Conservation (phyloP, 2,329 filamentous ascomycete genomes). For the Pseudogymnoascus sp. region DNA sequence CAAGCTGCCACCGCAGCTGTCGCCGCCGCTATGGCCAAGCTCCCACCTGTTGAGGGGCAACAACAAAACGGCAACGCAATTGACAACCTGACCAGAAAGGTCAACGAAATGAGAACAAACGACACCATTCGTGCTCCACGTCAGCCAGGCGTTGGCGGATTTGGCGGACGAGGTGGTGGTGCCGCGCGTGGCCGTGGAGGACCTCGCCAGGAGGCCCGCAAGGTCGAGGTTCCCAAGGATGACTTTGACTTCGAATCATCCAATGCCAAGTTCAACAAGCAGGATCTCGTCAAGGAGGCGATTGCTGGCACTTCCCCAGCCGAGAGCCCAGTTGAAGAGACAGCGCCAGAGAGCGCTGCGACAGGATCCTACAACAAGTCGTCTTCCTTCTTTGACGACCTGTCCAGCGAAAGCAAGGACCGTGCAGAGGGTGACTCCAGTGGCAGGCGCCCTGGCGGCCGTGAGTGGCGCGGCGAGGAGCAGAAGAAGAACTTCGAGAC, state of each 20-base stretch:
- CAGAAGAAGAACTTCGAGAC: slow-evolving; percentile 96
- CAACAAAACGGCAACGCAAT: slow-evolving; percentile 38
- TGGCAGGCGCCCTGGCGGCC: slow-evolving; percentile 61
- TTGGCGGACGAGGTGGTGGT: slow-evolving; percentile 31
- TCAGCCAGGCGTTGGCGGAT: slow-evolving; percentile 37
- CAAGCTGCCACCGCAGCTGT: slow-evolving; percentile 68
- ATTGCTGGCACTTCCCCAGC: slow-evolving; percentile 66
- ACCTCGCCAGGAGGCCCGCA: slow-evolving; percentile 39
- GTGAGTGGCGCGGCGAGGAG: slow-evolving; percentile 86
- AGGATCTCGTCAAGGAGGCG: slow-evolving; percentile 78
- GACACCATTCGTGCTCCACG: slow-evolving; percentile 44
- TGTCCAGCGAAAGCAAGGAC: slow-evolving; percentile 88
- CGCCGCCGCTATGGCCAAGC: slow-evolving; percentile 71
- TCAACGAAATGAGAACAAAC: slow-evolving; percentile 67
- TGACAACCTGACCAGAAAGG: slow-evolving; percentile 66
- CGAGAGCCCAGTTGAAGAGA: slow-evolving; percentile 36
- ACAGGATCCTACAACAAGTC: slow-evolving; percentile 73
- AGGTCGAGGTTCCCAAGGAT: slow-evolving; percentile 79
- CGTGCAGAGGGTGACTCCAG: slow-evolving; percentile 62
- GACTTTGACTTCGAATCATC: slow-evolving; percentile 87
- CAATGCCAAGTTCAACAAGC: slow-evolving; percentile 84
- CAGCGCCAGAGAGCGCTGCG: slow-evolving; percentile 35
- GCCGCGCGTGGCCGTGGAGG: slow-evolving; percentile 32
- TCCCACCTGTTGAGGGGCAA: slow-evolving; percentile 34
- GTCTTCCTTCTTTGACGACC: slow-evolving; percentile 94